Evolutionary conservation across 768 basidiomycete genomes (phyloP), one percentile per base, ranked within the genome.

Genomic region (Amanita muscaria): DNA sequence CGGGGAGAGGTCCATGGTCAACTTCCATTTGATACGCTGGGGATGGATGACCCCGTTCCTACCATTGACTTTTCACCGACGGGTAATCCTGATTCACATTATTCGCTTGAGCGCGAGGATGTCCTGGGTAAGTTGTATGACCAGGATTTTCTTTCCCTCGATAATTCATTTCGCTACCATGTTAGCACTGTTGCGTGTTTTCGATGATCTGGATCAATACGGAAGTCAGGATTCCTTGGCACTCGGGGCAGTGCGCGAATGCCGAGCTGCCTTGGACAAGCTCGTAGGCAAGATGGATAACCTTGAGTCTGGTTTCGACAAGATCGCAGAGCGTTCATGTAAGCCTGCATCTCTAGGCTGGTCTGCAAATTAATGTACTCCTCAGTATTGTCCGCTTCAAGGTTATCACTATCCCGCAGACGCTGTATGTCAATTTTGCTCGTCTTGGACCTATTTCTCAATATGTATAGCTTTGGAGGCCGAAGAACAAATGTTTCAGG

Each of bases 281-380:
- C 69, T 88, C 4, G 66, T 90, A 33, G 63, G 60, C 24, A 83
- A 79, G 60, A 87, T 96, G 79, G 88, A 94, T 48, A 72, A 68
- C 19, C 67, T 93, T 10, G 83, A 88, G 58, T 59, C 75, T 1
- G 83, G 83, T 2, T 92, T 96, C 55, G 91, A 93, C 53, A 76
- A 79, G 50, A 83, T 93, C 53, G 84, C 87, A 3, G 88, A 92
- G 58, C 77, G 84, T 37, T 88, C 87, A 48, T 60, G 90, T 90
- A 58, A 45, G 87, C 71, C 18, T 5, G 49, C 33, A 5, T 14
- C 29, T 22, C 35, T 35, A 31, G 14, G 18, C 46, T 46, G 38
- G 8, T 39, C 37, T 40, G 34, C 25, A 19, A 24, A 44, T 27
- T 42, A 30, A 45, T 33, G 10, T 46, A 37, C 42, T 47, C 25